A percentile compares a stretch with the other conserved stretches of the same genome.
These are phyloP conservation scores for Dorcoceras hygrometricum DNA, from an alignment of 257 asterid species.

Conservation along the genomic window DNA sequence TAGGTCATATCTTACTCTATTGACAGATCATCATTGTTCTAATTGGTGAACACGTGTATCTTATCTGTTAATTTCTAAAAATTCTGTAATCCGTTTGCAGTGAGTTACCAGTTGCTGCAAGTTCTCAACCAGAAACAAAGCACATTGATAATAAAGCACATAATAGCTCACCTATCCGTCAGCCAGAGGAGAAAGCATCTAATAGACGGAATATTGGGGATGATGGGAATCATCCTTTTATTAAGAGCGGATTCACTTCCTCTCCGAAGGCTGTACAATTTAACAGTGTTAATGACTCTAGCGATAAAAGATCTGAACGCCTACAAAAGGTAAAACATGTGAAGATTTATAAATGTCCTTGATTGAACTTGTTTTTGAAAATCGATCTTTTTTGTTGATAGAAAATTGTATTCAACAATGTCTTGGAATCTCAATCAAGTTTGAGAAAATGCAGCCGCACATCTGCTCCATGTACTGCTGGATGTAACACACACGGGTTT, in stretches of 20 bases:
- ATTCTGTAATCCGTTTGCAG: constrained; percentile 34
- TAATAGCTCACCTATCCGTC: constrained; percentile 36
- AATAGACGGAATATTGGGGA: constrained; percentile 40
- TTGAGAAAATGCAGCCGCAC: constrained; percentile 66
- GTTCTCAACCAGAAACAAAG: constrained; percentile 37
- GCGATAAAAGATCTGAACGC: constrained; percentile 27
- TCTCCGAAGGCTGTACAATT: constrained; percentile 30
- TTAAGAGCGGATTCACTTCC: constrained; percentile 33
- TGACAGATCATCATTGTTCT: constrained; percentile 9
- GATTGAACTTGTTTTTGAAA: constrained; percentile 11
- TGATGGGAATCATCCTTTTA: constrained; percentile 30
- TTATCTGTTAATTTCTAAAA: constrained; percentile 25
- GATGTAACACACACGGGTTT: constrained; percentile 58
- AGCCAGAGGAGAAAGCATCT: constrained; percentile 38
- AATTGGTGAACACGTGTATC: constrained; percentile 11
- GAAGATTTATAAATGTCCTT: constrained; percentile 14
- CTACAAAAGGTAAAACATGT: constrained; percentile 43
- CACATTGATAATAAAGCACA: constrained; percentile 34
- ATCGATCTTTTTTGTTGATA: constrained; percentile 36
- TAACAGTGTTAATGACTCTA: constrained; percentile 23
- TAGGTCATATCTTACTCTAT: constrained; percentile 1
- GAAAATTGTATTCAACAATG: constrained; percentile 36
- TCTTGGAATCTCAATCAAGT: constrained; percentile 46
- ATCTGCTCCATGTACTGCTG: constrained; percentile 33
- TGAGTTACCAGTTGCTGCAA: constrained; percentile 38